Evolutionary conservation across 345 rosid genomes (phyloP), one percentile per base, ranked within the genome.

Genomic region (Litchi chinensis): DNA sequence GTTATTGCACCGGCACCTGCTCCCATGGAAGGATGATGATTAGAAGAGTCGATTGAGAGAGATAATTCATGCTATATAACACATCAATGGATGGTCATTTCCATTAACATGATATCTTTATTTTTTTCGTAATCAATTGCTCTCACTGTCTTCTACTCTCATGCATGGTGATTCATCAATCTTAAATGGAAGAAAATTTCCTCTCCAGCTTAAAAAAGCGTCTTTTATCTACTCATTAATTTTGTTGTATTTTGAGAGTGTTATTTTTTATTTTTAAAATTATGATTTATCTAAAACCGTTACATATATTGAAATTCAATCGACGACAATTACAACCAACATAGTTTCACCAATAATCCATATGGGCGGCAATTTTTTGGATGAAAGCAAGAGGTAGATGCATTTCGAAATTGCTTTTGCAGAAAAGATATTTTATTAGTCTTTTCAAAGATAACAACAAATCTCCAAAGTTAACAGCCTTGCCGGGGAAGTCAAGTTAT

Each of bases 1-100:
- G 59, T 24, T 5, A 10, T 24, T 7, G 77, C 80, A 16, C 82
- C 82, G 1, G 73, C 82, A 18, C 82, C 79, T 32, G 79, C 70
- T 32, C 80, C 85, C 0, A 43, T 3, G 24, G 10, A 77, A 11
- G 54, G 79, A 68, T 70, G 52, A 26, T 80, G 67, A 69, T 40
- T 59, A n/a, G 52, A 41, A 73, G 54, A 59, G 32, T 40, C 32
- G 66, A 57, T 24, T 0, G 28, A 73, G 60, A 11, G 54, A 57
- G 19, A 19, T 37, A 19, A 56, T 37, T 56, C 26, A 5, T 8
- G 15, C 32, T 66, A 66, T 2, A 32, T 32, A 32, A 37, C 46
- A 66, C 46, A 37, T 15, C 18, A 32, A 65, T 15, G 44, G 43
- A 16, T 66, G 48, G 44, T 18, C 46, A 18, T 66, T 37, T 44